A percentile compares a stretch with the other conserved stretches of the same genome.
Conservation (phyloP, 2,329 filamentous ascomycete genomes). For the Ilyonectria robusta region DNA sequence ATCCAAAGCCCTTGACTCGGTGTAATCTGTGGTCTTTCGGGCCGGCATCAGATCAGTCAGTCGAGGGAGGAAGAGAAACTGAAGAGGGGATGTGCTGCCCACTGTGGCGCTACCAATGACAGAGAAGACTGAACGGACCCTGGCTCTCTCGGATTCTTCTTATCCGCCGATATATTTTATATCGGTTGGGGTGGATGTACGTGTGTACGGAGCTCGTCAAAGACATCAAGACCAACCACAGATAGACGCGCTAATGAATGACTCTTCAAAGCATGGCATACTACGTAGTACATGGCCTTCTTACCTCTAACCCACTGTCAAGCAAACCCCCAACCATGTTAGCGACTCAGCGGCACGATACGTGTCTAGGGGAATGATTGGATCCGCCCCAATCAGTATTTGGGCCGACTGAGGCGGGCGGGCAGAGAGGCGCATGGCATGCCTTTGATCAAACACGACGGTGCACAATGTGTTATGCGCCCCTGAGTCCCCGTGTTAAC, state of each 20-base stretch:
- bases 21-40: conserved; percentile 29
- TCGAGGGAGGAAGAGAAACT: conserved; percentile 2
- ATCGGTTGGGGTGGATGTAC: not conserved
- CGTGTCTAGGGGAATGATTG: conserved; percentile 21
- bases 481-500: conserved; percentile 4
- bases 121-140: not conserved
- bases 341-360: conserved; percentile 15
- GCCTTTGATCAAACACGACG: conserved; percentile 9
- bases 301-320: conserved; percentile 14
- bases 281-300: not conserved
- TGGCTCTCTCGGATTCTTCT: not conserved
- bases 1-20: conserved; percentile 20
- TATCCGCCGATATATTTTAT: not conserved
- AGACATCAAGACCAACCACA: not conserved
- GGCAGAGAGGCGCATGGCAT: conserved; percentile 16
- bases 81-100: conserved; percentile 3
- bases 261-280: not conserved
- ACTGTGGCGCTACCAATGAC: not conserved
- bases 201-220: not conserved
- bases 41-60: conserved; percentile 23
- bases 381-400: conserved; percentile 13
- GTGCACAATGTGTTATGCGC: conserved; percentile 10
- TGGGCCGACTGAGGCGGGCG: conserved; percentile 1
- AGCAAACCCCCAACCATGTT: conserved; percentile 21
- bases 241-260: conserved; percentile 1